Conservation (phyloP, 352 stramenopile species). For the Thalassiosira allenii region DNA sequence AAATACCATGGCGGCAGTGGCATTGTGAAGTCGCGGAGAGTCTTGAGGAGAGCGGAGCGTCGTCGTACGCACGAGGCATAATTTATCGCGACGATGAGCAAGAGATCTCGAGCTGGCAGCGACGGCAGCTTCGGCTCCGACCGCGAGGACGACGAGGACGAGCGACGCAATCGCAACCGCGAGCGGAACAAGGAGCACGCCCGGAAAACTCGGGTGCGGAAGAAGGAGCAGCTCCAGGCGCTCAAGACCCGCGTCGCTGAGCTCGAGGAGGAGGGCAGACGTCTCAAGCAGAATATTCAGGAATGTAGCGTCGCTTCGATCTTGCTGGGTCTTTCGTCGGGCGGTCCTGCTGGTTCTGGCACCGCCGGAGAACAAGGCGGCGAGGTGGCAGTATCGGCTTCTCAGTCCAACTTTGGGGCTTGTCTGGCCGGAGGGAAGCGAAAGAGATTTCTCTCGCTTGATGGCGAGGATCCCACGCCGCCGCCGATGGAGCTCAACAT, state of each 20-base stretch:
- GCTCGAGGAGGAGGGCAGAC: slow-evolving; percentile 64
- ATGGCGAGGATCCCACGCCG: slow-evolving; percentile 49
- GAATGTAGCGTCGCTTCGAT: slow-evolving; percentile 82
- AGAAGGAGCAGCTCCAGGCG: slow-evolving; percentile 85
- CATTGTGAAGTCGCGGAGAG: too few relatives aligned
- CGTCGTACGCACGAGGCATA: too few relatives aligned
- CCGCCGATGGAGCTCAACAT: slow-evolving; percentile 71
- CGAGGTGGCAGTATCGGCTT: neutral
- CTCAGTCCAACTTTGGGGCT: slow-evolving; percentile 27
- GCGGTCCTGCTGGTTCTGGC: neutral
- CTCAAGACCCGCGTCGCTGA: slow-evolving; percentile 89
- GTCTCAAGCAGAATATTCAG: slow-evolving; percentile 76
- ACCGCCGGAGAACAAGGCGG: neutral
- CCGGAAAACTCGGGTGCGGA: slow-evolving; percentile 75
- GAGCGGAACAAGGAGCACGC: slow-evolving; percentile 86
- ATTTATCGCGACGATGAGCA: neutral
- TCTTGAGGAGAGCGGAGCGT: too few relatives aligned
- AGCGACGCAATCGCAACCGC: slow-evolving; percentile 61
- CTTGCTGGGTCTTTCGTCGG: slow-evolving; percentile 68
- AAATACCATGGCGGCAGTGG: too few relatives aligned
- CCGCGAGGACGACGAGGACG: slow-evolving; percentile 29
- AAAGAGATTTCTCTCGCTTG: slow-evolving; percentile 72
- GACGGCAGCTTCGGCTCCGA: neutral
- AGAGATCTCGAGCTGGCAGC: neutral
- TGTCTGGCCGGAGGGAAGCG: slow-evolving; percentile 61